Conservation (phyloP, 495 filamentous ascomycete genomes). For the Aspergillus campestris region DNA sequence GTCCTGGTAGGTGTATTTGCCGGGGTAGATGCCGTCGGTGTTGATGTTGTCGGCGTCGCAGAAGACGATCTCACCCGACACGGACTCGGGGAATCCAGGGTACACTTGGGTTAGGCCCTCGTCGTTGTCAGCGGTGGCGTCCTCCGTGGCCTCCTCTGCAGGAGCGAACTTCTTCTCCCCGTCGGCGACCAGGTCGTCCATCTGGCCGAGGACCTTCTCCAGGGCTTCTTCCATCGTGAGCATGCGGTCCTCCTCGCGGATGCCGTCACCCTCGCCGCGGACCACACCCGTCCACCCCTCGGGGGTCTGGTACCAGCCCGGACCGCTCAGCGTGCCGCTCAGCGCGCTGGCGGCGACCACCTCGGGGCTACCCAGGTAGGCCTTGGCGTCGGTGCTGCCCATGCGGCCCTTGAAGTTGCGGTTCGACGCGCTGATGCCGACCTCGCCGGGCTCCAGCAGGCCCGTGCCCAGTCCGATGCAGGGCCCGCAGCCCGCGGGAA, state of each 20-base stretch:
- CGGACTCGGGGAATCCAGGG: constrained; percentile 44
- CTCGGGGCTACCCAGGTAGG: constrained; percentile 85
- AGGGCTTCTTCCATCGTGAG: constrained; percentile 58
- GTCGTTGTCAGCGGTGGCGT: constrained; percentile 1
- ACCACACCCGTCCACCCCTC: constrained; percentile 57
- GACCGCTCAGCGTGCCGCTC: constrained; percentile 65
- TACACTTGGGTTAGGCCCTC: constrained; percentile 35
- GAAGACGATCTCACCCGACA: constrained; percentile 47
- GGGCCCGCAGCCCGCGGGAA: constrained; percentile 77
- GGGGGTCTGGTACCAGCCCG: constrained; percentile 71
- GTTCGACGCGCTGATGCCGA: constrained; percentile 84
- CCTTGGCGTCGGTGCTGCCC: constrained; percentile 73
- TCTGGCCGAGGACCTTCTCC: constrained; percentile 56
- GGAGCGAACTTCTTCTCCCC: constrained; percentile 35
- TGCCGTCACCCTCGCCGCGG: constrained; percentile 62
- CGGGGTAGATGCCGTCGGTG: constrained; percentile 71
- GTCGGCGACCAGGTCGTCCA: constrained; percentile 52
- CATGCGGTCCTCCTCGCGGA: constrained; percentile 50
- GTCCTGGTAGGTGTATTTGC: constrained; percentile 87
- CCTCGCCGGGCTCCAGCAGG: constrained; percentile 73
- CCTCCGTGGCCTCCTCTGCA: constrained; percentile 13
- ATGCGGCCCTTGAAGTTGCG: constrained; percentile 93
- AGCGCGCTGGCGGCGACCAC: constrained; percentile 87
- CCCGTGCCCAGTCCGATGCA: constrained; percentile 87
- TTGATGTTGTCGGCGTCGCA: constrained; percentile 46